These are phyloP conservation scores for Fusarium penzigii DNA, from an alignment of 2,329 filamentous ascomycete species.

Conservation along the genomic window DNA sequence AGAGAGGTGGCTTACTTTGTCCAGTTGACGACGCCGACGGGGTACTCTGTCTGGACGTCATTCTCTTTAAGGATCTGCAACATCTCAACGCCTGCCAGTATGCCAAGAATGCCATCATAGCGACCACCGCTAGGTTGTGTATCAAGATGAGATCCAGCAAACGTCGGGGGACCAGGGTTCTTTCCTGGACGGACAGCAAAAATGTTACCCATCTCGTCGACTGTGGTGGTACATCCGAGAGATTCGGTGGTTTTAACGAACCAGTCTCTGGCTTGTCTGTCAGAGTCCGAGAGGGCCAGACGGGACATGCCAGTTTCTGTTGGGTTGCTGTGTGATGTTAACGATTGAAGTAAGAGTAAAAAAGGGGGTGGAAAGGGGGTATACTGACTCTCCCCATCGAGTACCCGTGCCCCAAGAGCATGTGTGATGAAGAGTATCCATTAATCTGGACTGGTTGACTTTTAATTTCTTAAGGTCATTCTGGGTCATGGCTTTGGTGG, in stretches of 20 bases:
- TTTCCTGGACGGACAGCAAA: constrained; percentile 71
- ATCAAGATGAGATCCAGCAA: constrained; percentile 69
- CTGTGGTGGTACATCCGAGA: constrained; percentile 66
- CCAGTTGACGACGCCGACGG: constrained; percentile 75
- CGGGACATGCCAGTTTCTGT: constrained; percentile 76
- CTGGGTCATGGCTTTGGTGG: constrained; percentile 22
- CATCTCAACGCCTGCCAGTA: constrained; percentile 72
- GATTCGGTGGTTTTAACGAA: constrained; percentile 65
- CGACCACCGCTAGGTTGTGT: constrained; percentile 64
- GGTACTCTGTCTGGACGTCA: constrained; percentile 66
- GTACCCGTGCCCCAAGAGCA: constrained; percentile 22
- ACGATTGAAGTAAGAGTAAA: neutral
- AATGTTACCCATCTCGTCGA: constrained; percentile 79
- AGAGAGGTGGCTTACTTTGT: constrained; percentile 57
- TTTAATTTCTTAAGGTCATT: constrained; percentile 20
- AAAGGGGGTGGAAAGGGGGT: neutral
- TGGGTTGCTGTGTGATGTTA: constrained; percentile 20
- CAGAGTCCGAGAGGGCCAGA: constrained; percentile 71
- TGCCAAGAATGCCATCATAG: constrained; percentile 76
- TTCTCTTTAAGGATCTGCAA: constrained; percentile 68
- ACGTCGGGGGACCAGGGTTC: constrained; percentile 59
- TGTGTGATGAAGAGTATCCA: constrained; percentile 25
- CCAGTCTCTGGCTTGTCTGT: constrained; percentile 77
- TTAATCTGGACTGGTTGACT: constrained; percentile 19
- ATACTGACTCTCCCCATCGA: constrained; percentile 23